A percentile compares a stretch with the other conserved stretches of the same genome.
Evolutionary conservation across 1,284 basidiomycete genomes (phyloP).

Genomic region (Moesziomyces antarcticus): DNA sequence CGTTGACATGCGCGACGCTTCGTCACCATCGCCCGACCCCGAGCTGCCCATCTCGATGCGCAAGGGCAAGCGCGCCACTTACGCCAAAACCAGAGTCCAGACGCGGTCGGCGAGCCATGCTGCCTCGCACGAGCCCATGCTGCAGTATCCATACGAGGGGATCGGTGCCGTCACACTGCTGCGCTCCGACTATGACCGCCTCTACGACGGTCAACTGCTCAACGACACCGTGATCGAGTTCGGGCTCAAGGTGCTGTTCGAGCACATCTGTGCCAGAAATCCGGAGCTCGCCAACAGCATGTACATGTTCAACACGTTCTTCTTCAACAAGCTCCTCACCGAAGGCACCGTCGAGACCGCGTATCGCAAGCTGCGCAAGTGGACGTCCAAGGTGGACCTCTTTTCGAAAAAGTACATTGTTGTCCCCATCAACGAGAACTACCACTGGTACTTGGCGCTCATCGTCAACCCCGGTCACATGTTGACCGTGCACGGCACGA

Average conservation of each 20-base stretch:
- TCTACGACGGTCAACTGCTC: constrained; percentile 69
- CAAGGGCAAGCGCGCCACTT: constrained; percentile 3
- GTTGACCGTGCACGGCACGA: constrained; percentile 1
- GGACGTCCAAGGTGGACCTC: constrained; percentile 87
- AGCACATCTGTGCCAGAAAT: constrained; percentile 66
- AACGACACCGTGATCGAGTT: constrained; percentile 98
- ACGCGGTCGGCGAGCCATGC: not conserved
- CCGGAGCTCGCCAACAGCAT: constrained; percentile 78
- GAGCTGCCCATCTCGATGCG: constrained; percentile 3
- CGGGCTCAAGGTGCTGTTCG: constrained; percentile 80
- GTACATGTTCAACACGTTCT: constrained; percentile 95
- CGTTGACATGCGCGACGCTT: constrained; percentile 11
- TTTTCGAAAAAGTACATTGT: constrained; percentile 93
- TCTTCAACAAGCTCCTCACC: constrained; percentile 90
- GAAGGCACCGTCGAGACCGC: constrained; percentile 70
- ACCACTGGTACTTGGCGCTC: constrained; percentile 97
- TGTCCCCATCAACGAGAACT: constrained; percentile 93
- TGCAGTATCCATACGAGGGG: constrained; percentile 54
- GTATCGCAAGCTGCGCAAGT: constrained; percentile 88
- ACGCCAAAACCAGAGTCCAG: constrained; percentile 2
- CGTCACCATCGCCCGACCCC: not conserved
- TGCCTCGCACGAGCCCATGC: constrained; percentile 16
- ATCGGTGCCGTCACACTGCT: constrained; percentile 51
- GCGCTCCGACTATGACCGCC: constrained; percentile 45
- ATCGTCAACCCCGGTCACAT: constrained; percentile 79